Evolutionary conservation across 2,329 filamentous ascomycete genomes (phyloP).

Genomic region (Aureobasidium uvarum): DNA sequence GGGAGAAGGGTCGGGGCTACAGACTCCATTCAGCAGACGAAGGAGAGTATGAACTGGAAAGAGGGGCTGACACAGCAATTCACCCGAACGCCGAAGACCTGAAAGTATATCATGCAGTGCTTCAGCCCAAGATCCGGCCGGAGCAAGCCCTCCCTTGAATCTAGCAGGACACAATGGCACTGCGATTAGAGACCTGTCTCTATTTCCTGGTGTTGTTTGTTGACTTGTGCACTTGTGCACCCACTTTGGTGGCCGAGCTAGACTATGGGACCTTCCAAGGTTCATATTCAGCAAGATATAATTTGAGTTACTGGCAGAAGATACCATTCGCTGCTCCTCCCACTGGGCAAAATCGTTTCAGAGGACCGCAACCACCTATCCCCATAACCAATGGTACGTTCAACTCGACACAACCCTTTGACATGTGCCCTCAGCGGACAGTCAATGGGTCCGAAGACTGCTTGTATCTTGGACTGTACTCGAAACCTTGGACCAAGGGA

Average conservation of each 20-base stretch:
- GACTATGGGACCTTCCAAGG: slow-evolving; percentile 29
- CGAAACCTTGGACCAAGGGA: slow-evolving; percentile 53
- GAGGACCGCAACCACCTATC: slow-evolving; percentile 57
- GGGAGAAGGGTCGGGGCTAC: neutral
- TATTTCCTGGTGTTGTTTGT: neutral
- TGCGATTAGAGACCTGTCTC: neutral
- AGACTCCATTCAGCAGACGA: neutral
- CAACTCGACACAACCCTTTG: slow-evolving; percentile 55
- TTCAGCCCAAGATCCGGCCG: no score
- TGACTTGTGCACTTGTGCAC: neutral
- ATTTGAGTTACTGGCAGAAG: slow-evolving; percentile 53
- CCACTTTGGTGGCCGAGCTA: slow-evolving; percentile 21
- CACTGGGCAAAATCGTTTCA: slow-evolving; percentile 58
- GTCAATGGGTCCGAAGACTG: slow-evolving; percentile 60
- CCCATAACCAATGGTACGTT: slow-evolving; percentile 52
- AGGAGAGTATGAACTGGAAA: neutral
- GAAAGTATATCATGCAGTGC: neutral
- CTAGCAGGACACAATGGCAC: neutral
- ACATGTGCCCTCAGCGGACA: slow-evolving; percentile 59
- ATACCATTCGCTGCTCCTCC: slow-evolving; percentile 63
- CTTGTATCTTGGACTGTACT: slow-evolving; percentile 60
- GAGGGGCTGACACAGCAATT: neutral
- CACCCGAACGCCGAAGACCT: neutral
- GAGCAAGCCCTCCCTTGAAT: neutral
- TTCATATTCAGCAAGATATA: slow-evolving; percentile 27